Conservation (phyloP, 805 yeast genomes). For the Candida ipomoeae region DNA sequence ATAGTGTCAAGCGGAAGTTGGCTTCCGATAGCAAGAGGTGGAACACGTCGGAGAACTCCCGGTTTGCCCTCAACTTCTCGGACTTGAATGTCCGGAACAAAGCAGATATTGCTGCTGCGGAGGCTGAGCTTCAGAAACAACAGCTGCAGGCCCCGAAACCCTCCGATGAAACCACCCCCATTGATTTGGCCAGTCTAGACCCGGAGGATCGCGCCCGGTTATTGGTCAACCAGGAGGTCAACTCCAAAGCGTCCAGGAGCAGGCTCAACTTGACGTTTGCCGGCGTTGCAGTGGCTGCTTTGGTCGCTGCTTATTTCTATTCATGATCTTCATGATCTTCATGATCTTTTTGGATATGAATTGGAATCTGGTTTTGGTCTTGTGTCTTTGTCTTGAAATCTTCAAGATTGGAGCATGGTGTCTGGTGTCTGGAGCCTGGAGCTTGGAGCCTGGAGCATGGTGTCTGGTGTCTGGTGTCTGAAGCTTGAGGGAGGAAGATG, state of each 20-base stretch:
- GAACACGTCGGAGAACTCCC: conserved; percentile 51
- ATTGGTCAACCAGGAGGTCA: conserved; percentile 13
- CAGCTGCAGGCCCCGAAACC: conserved; percentile 6
- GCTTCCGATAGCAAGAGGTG: conserved; percentile 61
- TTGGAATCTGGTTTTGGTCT: too few relatives aligned
- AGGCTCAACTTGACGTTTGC: conserved; percentile 19
- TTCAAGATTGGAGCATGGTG: too few relatives aligned
- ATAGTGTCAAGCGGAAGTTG: conserved; percentile 47
- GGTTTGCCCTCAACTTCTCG: conserved; percentile 64
- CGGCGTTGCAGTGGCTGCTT: conserved; percentile 32
- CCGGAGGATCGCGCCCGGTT: conserved; percentile 64
- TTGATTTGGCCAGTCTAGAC: conserved; percentile 43
- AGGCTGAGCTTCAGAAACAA: conserved; percentile 14
- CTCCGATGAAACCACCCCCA: conserved; percentile 14
- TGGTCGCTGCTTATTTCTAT: conserved; percentile 26
- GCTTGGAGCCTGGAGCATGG: too few relatives aligned
- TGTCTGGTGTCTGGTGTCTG: too few relatives aligned
- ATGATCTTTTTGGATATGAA: background rate
- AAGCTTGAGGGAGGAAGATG: too few relatives aligned
- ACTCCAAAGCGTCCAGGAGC: background rate
- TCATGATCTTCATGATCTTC: background rate
- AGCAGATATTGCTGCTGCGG: conserved; percentile 23
- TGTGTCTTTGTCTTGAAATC: too few relatives aligned
- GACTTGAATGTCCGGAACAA: conserved; percentile 52
- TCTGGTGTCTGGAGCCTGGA: too few relatives aligned